Base-by-base conservation (phyloP, 306 rosid genomes). In the Delonix regia region DNA sequence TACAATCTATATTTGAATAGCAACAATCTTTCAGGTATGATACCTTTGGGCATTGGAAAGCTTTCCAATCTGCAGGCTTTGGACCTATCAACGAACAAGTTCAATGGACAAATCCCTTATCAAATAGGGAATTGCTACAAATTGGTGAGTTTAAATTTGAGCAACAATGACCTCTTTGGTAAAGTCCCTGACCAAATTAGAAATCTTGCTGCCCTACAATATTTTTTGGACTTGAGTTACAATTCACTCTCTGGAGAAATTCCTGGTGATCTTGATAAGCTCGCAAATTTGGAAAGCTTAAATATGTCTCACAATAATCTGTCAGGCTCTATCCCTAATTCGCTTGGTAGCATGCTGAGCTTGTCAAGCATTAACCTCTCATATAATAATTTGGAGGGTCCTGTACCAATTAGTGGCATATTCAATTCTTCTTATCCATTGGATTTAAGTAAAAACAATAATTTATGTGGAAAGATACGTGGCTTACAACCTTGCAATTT, bases 391-490 rank as follows among this genome's bases (percentile, higher is more conserved):
- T 80, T 4, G 82, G 87, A 27, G 76, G 82, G 24, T 1, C 72
- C 55, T 48, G 74, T 86, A 65, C 90, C 90, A 0, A 47, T 44
- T 15, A 38, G 62, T 16, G 83, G 84, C n/a, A 77, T 88, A 34
- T 88, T 88, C 24, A 76, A 71, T 21, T 78, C 84, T 18, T 68
- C 89, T 19, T 15, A 45, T 66, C n/a, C 61, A 0, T 16, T 80
- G 5, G 75, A 82, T 36, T 83, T 90, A 61, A 86, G 89, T 22
- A 83, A 83, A 77, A 88, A 84, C 57, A 69, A 36, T 71, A 75
- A 57, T n/a, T 59, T 88, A 41, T 85, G 89, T 27, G 88, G 88
- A 12, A 19, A 64, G 6, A 24, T 85, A 16, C 27, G 6, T 49
- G 83, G 85, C 21, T 74, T 88, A 49, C 52, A 3, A 11, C 81